A percentile compares a stretch with the other conserved stretches of the same genome.
These are phyloP conservation scores for Gnaphalium uliginosum DNA, from an alignment of 129 eudicot genomes.

Conservation along the genomic window DNA sequence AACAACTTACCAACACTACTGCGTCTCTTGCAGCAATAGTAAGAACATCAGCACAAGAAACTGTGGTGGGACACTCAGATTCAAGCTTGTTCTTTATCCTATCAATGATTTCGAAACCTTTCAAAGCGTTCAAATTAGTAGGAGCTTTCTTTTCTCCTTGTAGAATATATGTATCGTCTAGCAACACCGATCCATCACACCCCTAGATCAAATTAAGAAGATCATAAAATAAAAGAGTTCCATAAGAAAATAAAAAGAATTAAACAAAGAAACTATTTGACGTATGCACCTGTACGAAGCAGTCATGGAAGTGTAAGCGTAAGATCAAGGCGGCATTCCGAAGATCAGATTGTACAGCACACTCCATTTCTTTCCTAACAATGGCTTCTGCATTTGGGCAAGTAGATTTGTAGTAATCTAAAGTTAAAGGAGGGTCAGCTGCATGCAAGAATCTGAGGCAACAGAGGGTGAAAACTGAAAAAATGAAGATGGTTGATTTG, in stretches of 20 bases:
- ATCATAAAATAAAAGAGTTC: not conserved
- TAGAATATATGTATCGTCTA: conserved; percentile 75
- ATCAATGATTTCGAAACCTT: conserved; percentile 85
- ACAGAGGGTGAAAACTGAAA: conserved; percentile 31
- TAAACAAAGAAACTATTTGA: not conserved
- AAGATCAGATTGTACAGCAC: conserved; percentile 73
- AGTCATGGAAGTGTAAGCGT: conserved; percentile 88
- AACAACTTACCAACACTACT: conserved; percentile 58
- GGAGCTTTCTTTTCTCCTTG: conserved; percentile 89
- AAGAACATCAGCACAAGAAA: conserved; percentile 94
- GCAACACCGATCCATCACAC: conserved; percentile 91
- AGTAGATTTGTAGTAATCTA: conserved; percentile 71
- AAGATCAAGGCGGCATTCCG: conserved; percentile 84
- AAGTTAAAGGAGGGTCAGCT: conserved; percentile 55
- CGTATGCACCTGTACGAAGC: conserved; percentile 74
- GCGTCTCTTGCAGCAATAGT: conserved; percentile 97
- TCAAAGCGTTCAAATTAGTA: conserved; percentile 59
- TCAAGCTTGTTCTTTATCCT: conserved; percentile 83
- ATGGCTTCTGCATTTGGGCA: conserved; percentile 68
- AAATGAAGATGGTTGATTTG: conserved; percentile 31
- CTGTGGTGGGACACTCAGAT: conserved; percentile 89
- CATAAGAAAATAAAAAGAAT: not conserved
- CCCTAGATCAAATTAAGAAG: conserved; percentile 51
- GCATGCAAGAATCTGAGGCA: conserved; percentile 43
- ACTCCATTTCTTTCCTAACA: conserved; percentile 89